Base-by-base conservation (phyloP, 163 green algal species). In the Chlorella variabilis region DNA sequence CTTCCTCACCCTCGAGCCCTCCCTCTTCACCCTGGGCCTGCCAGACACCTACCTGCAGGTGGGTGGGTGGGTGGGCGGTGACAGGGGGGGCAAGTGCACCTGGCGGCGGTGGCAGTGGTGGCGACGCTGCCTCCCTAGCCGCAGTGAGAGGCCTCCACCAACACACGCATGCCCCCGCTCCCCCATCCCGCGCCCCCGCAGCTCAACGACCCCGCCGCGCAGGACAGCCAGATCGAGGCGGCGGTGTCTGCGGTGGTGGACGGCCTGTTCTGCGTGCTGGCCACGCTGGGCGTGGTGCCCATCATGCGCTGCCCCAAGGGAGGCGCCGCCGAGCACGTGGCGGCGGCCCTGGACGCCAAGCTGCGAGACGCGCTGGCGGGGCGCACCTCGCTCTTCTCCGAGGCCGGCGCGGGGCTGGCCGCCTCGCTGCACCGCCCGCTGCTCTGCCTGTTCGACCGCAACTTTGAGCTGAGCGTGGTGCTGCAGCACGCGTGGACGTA, bases 381-480 rank as follows among this genome's bases (percentile, higher is more conserved):
- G 42, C 91, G 93, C 29, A 91, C 84, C 84, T 95, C 95, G 83
- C 84, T 95, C 20, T 97, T 98, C 78, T 75, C 59, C 34, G 92
- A 93, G 54, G 93, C 71, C 68, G 27, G 92, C 90, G 29, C 77
- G 15, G 89, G 87, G 29, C 81, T 94, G 34, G 84, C 89, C 0
- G 88, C 91, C 36, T 93, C 88, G 25, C 87, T 97, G n/a, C 90
- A 93, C 42, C 88, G 97, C 61, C 97, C 97, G n/a, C 86, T 99
- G 77, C 91, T 99, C 45, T 94, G 89, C 74, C 88, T 99, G 1
- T 98, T 99, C 76, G 97, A 99, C 89, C 91, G 97, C 63, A 99
- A 97, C 88, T 98, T 98, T 81, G 97, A 99, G 90, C 89, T 99
- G 31, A 90, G 85, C 34, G 88, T 91, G 21, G 87, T 90, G 73